Evolutionary conservation across 331 rosid genomes (phyloP).

Genomic region (Quercus lobata): DNA sequence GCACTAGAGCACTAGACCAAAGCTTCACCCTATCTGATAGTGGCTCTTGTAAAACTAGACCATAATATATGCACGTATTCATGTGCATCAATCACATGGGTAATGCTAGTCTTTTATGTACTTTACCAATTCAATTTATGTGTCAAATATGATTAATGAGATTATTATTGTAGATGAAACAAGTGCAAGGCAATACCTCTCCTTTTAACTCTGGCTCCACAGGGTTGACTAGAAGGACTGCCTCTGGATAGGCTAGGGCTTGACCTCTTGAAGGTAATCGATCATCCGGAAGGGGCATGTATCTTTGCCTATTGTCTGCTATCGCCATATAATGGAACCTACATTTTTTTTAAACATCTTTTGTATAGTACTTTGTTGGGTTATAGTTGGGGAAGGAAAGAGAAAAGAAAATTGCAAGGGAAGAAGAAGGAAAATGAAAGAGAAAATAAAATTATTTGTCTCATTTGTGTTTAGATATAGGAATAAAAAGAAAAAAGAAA

Average conservation of each 20-base stretch:
- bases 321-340: slow-evolving; percentile 91
- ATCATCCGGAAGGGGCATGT: slow-evolving; percentile 88
- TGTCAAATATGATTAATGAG: neutral
- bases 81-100: too few species aligned
- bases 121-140: neutral
- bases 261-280: slow-evolving; percentile 51
- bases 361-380: too few species aligned
- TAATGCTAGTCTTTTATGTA: too few species aligned
- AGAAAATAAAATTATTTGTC: too few species aligned
- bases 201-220: slow-evolving; percentile 68
- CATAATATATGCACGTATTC: too few species aligned
- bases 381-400: too few species aligned
- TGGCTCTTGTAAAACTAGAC: neutral
- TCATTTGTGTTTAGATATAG: too few species aligned
- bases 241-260: slow-evolving; percentile 71
- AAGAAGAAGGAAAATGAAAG: too few species aligned
- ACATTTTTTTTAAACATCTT: neutral
- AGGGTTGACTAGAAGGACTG: slow-evolving; percentile 76
- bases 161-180: neutral
- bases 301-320: slow-evolving; percentile 77
- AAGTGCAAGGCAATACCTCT: slow-evolving; percentile 41
- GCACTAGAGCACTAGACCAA: too few species aligned
- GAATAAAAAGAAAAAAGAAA: too few species aligned
- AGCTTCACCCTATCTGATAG: too few species aligned
- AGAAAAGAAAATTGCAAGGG: too few species aligned